Conservation (phyloP, 345 rosid genomes). For the Dimocarpus longan region DNA sequence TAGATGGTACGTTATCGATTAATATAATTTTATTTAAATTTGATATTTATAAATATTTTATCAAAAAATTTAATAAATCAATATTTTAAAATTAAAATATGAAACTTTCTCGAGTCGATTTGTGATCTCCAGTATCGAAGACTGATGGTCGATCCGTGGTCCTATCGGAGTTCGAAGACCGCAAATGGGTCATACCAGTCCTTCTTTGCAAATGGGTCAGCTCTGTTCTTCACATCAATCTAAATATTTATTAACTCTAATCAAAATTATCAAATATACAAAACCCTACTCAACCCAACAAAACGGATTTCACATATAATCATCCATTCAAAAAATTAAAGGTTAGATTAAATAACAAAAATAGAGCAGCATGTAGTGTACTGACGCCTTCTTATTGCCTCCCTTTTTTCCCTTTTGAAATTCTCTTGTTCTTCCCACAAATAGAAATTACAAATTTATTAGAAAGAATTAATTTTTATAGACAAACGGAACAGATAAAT, state of each 20-base stretch:
- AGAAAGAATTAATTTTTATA: background rate
- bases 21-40: too few species aligned
- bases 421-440: slow-evolving; percentile 82
- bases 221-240: slow-evolving; percentile 33
- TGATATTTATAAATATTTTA: too few species aligned
- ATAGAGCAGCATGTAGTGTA: background rate
- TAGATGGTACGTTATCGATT: too few species aligned
- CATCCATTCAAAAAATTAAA: too few species aligned
- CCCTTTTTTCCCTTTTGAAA: slow-evolving; percentile 97
- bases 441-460: background rate
- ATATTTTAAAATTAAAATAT: too few species aligned
- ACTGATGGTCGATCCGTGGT: too few species aligned
- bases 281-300: background rate
- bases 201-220: slow-evolving; percentile 93
- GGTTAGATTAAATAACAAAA: background rate
- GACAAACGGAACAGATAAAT: background rate
- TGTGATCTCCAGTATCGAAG: too few species aligned
- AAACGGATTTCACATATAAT: too few species aligned
- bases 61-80: too few species aligned
- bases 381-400: slow-evolving; percentile 95
- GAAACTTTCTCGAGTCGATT: too few species aligned
- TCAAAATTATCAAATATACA: too few species aligned
- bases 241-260: background rate
- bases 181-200: slow-evolving; percentile 92
- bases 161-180: too few species aligned